phyloP scores from a whole-genome alignment of 2,329 filamentous ascomycete species.

The Graphilbum sp. region DNA sequence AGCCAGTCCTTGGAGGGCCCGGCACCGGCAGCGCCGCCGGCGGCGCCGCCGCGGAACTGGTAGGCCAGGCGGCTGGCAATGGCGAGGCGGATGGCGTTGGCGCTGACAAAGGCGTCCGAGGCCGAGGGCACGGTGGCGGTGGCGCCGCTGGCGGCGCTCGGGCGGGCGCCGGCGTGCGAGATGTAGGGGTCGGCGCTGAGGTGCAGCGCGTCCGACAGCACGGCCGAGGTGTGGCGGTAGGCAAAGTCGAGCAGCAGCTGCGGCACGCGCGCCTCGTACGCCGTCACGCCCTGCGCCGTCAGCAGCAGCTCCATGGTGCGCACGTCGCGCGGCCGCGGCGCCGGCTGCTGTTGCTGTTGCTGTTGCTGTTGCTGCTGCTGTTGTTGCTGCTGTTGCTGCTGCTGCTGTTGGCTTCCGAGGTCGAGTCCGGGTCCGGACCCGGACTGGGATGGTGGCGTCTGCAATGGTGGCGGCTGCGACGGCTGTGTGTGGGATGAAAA shows the following conservation, averaged over 20 bases:
- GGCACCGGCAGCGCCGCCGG: slow-evolving; percentile 25
- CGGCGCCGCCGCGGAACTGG: slow-evolving; percentile 44
- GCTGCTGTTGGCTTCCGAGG: too few relatives aligned
- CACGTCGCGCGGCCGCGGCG: slow-evolving; percentile 45
- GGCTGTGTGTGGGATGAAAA: slow-evolving; percentile 1
- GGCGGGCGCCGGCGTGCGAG: slow-evolving; percentile 35
- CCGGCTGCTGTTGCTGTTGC: slow-evolving; percentile 11
- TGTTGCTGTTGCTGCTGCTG: not conserved
- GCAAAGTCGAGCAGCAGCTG: slow-evolving; percentile 74
- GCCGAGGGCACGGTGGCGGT: slow-evolving; percentile 27
- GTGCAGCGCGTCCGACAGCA: slow-evolving; percentile 56
- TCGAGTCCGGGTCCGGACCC: too few relatives aligned
- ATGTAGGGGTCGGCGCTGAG: slow-evolving; percentile 53
- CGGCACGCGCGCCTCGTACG: slow-evolving; percentile 69
- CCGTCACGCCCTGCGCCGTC: slow-evolving; percentile 59
- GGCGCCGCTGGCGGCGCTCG: slow-evolving; percentile 31
- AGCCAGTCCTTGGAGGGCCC: slow-evolving; percentile 59
- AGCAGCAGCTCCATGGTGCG: slow-evolving; percentile 68
- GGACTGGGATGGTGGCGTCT: not conserved
- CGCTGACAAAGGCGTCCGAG: slow-evolving; percentile 39
- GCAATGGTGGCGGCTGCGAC: not conserved
- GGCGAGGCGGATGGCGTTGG: slow-evolving; percentile 55
- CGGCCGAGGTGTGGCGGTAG: slow-evolving; percentile 60
- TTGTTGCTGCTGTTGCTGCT: not conserved
- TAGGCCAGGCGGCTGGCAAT: slow-evolving; percentile 52